Evolutionary conservation across 2,329 filamentous ascomycete species (phyloP).

Genomic region (Penicillium sp.): DNA sequence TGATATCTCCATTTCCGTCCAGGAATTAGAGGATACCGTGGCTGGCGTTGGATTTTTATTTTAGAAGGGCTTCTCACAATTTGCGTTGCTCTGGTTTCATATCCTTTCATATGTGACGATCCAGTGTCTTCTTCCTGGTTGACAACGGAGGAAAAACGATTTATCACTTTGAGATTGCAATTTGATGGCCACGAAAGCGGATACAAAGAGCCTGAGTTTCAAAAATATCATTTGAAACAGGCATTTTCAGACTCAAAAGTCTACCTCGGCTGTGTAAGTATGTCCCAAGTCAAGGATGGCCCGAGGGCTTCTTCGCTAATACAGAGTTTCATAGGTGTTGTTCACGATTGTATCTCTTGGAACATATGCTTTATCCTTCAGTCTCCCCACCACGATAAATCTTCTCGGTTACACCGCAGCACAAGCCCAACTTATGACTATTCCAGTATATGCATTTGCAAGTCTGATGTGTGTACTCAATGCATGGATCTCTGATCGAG

Average conservation of each 20-base stretch:
- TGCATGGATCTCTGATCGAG: not conserved
- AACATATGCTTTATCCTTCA: not conserved
- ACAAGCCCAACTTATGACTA: not conserved
- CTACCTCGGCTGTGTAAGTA: not conserved
- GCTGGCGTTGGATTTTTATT: conserved; percentile 1
- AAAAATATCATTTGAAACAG: not conserved
- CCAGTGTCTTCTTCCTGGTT: not conserved
- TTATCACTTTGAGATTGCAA: not conserved
- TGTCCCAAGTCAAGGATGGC: not conserved
- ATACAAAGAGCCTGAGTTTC: not conserved
- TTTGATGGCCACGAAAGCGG: not conserved
- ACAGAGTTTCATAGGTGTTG: not conserved
- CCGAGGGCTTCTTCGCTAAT: not conserved
- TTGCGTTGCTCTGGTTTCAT: not conserved
- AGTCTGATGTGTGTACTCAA: conserved; percentile 1
- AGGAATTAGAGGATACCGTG: not conserved
- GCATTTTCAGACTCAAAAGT: not conserved
- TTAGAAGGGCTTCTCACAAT: not conserved
- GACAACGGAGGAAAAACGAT: not conserved
- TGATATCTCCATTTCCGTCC: not conserved
- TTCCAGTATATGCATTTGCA: conserved; percentile 2
- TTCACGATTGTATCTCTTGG: not conserved
- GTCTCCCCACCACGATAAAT: not conserved
- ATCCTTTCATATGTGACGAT: not conserved
- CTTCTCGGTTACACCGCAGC: not conserved